Evolutionary conservation across 2,329 filamentous ascomycete genomes (phyloP).

Genomic region (Botrytis medusae): DNA sequence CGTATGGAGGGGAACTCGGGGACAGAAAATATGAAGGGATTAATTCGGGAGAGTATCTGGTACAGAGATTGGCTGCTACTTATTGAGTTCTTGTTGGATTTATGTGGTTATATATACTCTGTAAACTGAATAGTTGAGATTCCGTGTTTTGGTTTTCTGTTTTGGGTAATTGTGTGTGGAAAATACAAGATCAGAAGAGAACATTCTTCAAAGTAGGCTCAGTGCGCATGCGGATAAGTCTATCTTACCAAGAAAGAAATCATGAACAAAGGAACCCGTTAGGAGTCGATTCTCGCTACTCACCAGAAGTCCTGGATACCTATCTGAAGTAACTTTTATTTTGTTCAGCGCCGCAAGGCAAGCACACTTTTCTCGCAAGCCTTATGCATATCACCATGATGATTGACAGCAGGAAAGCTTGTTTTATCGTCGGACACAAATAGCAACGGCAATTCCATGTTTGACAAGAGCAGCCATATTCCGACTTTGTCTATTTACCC

Average conservation of each 20-base stretch:
- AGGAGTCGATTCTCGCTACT: background rate
- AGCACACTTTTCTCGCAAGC: background rate
- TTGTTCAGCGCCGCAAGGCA: background rate
- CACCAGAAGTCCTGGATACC: background rate
- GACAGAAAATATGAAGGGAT: conserved; percentile 80
- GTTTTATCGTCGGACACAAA: background rate
- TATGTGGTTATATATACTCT: background rate
- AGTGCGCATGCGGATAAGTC: background rate
- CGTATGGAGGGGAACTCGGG: conserved; percentile 53
- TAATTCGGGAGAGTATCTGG: conserved; percentile 77
- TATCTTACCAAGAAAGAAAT: background rate
- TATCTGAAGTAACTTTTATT: background rate
- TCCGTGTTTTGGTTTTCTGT: background rate
- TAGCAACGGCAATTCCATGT: accelerated
- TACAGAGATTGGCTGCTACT: conserved; percentile 74
- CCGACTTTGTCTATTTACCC: background rate
- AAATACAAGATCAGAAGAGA: background rate
- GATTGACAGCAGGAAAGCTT: background rate
- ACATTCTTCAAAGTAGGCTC: background rate
- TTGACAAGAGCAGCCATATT: background rate
- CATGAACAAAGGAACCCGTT: background rate
- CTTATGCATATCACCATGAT: background rate
- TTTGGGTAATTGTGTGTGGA: background rate
- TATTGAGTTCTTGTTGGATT: conserved; percentile 45
- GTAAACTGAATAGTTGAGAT: background rate